A percentile compares a stretch with the other conserved stretches of the same genome.
These are phyloP conservation scores for Wickerhamomyces chambardii DNA, from an alignment of 805 yeast genomes.

Conservation along the genomic window DNA sequence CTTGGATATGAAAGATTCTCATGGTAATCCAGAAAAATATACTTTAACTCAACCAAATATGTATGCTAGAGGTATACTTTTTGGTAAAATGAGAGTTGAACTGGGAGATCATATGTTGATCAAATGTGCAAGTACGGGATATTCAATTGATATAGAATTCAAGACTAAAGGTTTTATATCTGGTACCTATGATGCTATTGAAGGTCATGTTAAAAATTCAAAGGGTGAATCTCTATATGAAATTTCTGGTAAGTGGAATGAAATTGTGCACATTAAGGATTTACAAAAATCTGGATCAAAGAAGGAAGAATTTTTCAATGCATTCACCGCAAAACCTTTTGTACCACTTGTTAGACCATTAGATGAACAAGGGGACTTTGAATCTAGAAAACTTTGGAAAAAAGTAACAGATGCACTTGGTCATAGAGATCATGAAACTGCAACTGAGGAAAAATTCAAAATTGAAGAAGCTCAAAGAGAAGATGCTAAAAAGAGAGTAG, in stretches of 20 bases:
- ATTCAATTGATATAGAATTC: conserved; percentile 79
- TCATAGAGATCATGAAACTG: conserved; percentile 65
- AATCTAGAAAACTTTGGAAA: conserved; percentile 79
- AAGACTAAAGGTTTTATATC: conserved; percentile 91
- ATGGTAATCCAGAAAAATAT: conserved; percentile 55
- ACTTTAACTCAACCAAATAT: conserved; percentile 91
- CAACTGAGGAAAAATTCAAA: conserved; percentile 81
- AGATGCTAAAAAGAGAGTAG: conserved; percentile 62
- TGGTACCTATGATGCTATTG: conserved; percentile 86
- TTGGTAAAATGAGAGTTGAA: conserved; percentile 86
- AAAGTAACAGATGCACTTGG: conserved; percentile 78
- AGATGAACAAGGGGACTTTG: conserved; percentile 70
- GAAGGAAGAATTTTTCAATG: conserved; percentile 49
- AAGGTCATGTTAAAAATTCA: conserved; percentile 55
- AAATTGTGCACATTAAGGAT: conserved; percentile 60
- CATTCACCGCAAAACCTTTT: conserved; percentile 39
- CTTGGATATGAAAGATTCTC: conserved; percentile 42
- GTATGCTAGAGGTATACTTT: conserved; percentile 87
- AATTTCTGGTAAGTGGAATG: conserved; percentile 92
- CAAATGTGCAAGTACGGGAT: conserved; percentile 47
- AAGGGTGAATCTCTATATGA: conserved; percentile 51
- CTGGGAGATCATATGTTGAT: conserved; percentile 88
- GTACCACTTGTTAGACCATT: conserved; percentile 72
- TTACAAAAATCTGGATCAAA: conserved; percentile 32
- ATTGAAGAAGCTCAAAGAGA: conserved; percentile 85